Evolutionary conservation across 108 stramenopile species (phyloP), one percentile per base, ranked within the genome.

Genomic region (Fragilariopsis cylindrus): DNA sequence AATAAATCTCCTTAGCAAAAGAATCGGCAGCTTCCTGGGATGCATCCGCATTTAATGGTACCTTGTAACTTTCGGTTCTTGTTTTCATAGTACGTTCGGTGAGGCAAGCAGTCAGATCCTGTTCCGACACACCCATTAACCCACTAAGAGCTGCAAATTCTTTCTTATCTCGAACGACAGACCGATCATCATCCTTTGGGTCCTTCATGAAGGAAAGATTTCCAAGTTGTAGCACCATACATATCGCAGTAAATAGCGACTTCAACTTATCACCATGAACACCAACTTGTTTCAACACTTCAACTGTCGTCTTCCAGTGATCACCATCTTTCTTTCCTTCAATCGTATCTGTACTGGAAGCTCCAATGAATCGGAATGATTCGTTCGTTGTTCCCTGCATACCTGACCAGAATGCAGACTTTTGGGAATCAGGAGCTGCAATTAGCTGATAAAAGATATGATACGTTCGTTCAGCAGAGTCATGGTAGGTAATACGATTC

Each of bases 361-460:
- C 57, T 43, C 88, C 89, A 7, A 95, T 73, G 70, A 92, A 95
- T 11, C 73, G 44, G 74, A 90, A 95, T 57, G 87, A 84, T 45
- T 90, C 87, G 53, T 83, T 80, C 50, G 78, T 82, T 12, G 87
- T 80, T 6, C 90, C 92, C 15, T 86, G 84, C 46, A 95, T 72
- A 43, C 87, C 86, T 3, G 77, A 69, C 94, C 91, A 92, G 57
- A 91, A 81, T 7, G 69, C 64, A 6, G 72, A 65, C 70, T 92
- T 95, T 19, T 60, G 60, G 3, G 83, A 78, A 7, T 92, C 88
- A 13, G 84, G 77, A 16, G 96, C 96, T 8, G 94, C 92, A 3
- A 97, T 78, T 18, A 98, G 73, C 81, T 99, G 97, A 79, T 99
- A 99, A 72, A 99, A 99, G 18, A 98, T 89, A 79, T 99, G 99